Percentiles rank a stretch among this genome's conserved stretches.
These are phyloP conservation scores for Fistulinella prunicolor DNA, from an alignment of 768 basidiomycete genomes.

Conservation along the genomic window DNA sequence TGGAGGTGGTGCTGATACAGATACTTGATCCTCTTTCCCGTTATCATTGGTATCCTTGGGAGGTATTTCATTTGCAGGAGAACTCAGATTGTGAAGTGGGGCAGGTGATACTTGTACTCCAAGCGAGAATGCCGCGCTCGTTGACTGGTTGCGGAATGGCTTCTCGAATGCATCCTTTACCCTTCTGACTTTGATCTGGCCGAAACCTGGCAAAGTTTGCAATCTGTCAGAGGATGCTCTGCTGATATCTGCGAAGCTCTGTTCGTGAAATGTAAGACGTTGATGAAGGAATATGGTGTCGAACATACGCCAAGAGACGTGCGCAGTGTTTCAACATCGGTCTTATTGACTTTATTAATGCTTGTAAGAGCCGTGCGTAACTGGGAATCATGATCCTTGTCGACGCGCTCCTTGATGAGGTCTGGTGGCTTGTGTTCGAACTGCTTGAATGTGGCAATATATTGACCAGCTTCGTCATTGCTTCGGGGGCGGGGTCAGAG, in stretches of 20 bases:
- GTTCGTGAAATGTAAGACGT: constrained; percentile 6
- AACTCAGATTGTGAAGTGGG: not conserved
- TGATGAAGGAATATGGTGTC: not conserved
- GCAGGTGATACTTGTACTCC: constrained; percentile 22
- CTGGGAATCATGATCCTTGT: constrained; percentile 83
- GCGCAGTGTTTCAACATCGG: constrained; percentile 90
- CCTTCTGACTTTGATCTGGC: constrained; percentile 89
- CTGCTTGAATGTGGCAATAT: constrained; percentile 87
- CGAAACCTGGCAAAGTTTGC: constrained; percentile 86
- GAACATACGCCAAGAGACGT: constrained; percentile 84
- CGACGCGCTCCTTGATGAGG: constrained; percentile 90
- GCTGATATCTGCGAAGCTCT: constrained; percentile 88
- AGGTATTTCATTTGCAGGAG: not conserved
- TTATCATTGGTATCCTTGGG: constrained; percentile 1
- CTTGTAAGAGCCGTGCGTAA: constrained; percentile 80
- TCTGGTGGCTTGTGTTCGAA: constrained; percentile 93
- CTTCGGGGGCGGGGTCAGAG: constrained; percentile 38
- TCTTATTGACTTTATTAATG: constrained; percentile 95
- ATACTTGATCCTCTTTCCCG: constrained; percentile 24
- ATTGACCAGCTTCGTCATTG: constrained; percentile 87
- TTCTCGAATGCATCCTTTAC: constrained; percentile 89
- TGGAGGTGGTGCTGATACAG: not conserved
- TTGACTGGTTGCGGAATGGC: constrained; percentile 72
- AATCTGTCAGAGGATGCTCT: constrained; percentile 70
- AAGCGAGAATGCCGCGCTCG: constrained; percentile 41